Conservation (phyloP, 2,329 filamentous ascomycete genomes). For the Fusarium pseudonygamai region DNA sequence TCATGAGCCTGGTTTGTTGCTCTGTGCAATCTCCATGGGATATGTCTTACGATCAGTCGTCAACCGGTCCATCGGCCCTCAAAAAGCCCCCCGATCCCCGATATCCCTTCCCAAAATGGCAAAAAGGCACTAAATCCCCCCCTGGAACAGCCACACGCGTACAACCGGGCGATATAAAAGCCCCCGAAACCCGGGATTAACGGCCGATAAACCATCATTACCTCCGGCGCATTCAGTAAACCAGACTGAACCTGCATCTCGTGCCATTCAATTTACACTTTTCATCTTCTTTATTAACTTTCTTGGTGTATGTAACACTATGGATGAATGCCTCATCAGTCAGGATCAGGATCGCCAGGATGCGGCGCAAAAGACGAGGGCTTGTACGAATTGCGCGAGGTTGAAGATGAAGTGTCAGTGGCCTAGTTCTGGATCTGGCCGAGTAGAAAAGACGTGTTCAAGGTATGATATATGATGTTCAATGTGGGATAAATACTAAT, state of each 20-base stretch:
- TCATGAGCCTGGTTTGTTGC: neutral
- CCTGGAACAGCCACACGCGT: neutral
- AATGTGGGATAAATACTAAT: neutral
- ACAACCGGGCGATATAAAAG: constrained; percentile 12
- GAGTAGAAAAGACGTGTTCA: constrained; percentile 37
- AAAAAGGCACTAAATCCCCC: neutral
- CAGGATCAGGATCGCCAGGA: constrained; percentile 6
- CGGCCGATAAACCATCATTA: constrained; percentile 5
- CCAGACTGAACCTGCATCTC: neutral
- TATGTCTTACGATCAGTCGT: neutral
- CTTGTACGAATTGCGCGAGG: constrained; percentile 48
- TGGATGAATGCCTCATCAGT: constrained; percentile 39
- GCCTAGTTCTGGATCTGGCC: constrained; percentile 37
- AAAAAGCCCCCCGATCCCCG: constrained; percentile 3
- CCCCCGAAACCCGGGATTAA: constrained; percentile 32
- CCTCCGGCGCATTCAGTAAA: constrained; percentile 5
- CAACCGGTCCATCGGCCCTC: neutral
- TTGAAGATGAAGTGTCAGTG: constrained; percentile 52
- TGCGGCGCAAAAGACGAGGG: constrained; percentile 40
- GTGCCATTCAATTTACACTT: neutral
- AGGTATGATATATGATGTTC: constrained; percentile 27
- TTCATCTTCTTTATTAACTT: neutral
- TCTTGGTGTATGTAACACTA: neutral
- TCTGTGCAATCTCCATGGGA: neutral
- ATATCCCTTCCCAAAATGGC: neutral